A percentile compares a stretch with the other conserved stretches of the same genome.
phyloP scores from a whole-genome alignment of 352 stramenopile species.

The Globisporangium irregulare region DNA sequence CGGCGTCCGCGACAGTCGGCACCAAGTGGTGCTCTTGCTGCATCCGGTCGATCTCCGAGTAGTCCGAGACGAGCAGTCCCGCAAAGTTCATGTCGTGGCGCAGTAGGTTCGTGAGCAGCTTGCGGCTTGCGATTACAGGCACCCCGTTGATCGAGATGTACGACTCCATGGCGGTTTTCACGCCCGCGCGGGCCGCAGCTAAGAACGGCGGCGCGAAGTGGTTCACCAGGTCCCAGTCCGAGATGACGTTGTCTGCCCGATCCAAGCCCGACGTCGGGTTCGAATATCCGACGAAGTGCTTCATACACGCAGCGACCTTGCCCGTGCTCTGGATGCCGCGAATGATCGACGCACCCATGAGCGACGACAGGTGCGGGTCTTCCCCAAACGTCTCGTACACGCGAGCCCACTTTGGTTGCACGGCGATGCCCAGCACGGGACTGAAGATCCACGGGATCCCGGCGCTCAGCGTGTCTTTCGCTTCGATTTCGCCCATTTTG shows the following conservation, averaged over 20 bases:
- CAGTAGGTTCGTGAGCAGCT: constrained; percentile 77
- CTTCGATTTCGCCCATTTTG: constrained; percentile 69
- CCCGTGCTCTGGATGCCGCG: constrained; percentile 74
- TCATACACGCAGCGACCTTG: constrained; percentile 80
- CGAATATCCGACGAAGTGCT: constrained; percentile 88
- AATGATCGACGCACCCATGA: constrained; percentile 73
- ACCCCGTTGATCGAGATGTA: constrained; percentile 89
- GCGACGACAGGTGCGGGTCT: constrained; percentile 71
- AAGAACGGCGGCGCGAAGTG: constrained; percentile 76
- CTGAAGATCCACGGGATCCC: constrained; percentile 92
- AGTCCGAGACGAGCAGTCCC: constrained; percentile 91
- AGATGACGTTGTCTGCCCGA: constrained; percentile 63
- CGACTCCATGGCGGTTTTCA: constrained; percentile 89
- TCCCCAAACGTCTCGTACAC: constrained; percentile 95
- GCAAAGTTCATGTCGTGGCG: constrained; percentile 86
- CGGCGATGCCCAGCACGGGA: constrained; percentile 81
- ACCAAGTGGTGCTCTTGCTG: constrained; percentile 80
- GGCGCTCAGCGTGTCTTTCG: constrained; percentile 81
- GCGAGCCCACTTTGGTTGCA: constrained; percentile 82
- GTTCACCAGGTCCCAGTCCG: constrained; percentile 69
- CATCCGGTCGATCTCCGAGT: constrained; percentile 89
- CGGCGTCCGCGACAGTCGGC: constrained; percentile 50
- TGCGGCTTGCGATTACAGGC: constrained; percentile 82
- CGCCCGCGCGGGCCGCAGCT: constrained; percentile 59
- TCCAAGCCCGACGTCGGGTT: constrained; percentile 65